Percentiles rank a stretch among this genome's conserved stretches.
Conservation (phyloP, 2,329 filamentous ascomycete species). For the Stagonosporopsis cucurbitacearum region DNA sequence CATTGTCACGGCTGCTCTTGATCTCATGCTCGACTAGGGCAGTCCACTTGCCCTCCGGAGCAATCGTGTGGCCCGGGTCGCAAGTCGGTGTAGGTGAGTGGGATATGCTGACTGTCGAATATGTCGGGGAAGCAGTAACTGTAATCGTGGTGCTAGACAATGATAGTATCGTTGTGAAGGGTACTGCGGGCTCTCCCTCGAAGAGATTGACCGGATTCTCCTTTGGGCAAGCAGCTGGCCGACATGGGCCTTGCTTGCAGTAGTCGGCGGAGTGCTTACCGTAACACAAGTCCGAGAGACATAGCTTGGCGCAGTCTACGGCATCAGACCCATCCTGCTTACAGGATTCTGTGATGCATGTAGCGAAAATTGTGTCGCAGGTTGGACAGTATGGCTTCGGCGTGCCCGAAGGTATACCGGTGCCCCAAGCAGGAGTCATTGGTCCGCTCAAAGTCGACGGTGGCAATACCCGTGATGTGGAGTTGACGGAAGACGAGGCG, state of each 20-base stretch:
- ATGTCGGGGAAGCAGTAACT: neutral
- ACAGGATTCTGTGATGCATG: neutral
- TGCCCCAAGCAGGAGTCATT: neutral
- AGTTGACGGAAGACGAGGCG: neutral
- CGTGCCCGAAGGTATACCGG: neutral
- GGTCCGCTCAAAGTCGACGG: constrained; percentile 1
- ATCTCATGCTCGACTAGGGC: constrained; percentile 7
- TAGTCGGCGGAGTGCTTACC: neutral
- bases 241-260: constrained; percentile 9
- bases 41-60: constrained; percentile 7
- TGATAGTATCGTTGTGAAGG: constrained; percentile 2
- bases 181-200: neutral
- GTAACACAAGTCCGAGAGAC: constrained; percentile 3
- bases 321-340: constrained; percentile 8
- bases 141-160: constrained; percentile 1
- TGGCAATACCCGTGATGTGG: neutral
- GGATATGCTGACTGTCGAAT: neutral
- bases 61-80: neutral
- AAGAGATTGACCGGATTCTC: neutral
- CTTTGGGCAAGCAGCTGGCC: constrained; percentile 5
- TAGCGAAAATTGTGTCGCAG: neutral
- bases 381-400: neutral
- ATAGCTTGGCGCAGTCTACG: neutral
- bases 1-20: neutral
- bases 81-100: constrained; percentile 1